Base-by-base conservation (phyloP, 345 rosid genomes). In the Gossypium turneri region DNA sequence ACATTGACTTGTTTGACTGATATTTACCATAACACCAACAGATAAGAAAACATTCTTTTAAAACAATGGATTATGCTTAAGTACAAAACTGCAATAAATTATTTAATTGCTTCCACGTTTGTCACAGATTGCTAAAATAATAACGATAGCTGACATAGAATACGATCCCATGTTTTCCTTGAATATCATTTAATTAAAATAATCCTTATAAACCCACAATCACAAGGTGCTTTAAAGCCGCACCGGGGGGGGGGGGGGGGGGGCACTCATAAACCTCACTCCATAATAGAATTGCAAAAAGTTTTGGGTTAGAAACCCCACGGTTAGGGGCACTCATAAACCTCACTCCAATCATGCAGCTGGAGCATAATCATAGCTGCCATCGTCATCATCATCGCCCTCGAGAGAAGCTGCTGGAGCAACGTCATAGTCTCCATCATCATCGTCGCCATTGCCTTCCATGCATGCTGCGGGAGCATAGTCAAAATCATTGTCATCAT, bases 381-480 rank as follows among this genome's bases (percentile, higher is more conserved):
- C 76, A 48, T 48, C 57, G 29, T 74, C 69, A 47, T 61, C 76
- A 74, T 50, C 76, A 63, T 50, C 76, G 4, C 76, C 76, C 17
- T 73, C 69, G 24, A 61, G 56, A 7, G 69, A 73, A 29, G 70
- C 76, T 19, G 76, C 70, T 17, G 76, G 76, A 22, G 76, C 60
- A 27, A n/a, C 48, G 15, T 73, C 76, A 62, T 62, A 62, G 41
- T 62, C 69, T 4, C 76, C 76, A 4, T 73, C 68, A 17, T 73
- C 76, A n/a, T 73, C 76, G 9, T 73, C 60, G 12, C 60, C 70
- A 34, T 73, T 22, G 12, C 58, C 51, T 60, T 61, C 68, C 1
- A 73, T 61, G 59, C 68, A 61, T 24, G 76, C 76, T 47, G 69
- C 69, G 4, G 76, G 76, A 9, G 76, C 59, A 8, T 48, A 73